These are phyloP conservation scores for Pyrus hybrid DNA, from an alignment of 331 rosid genomes.

Conservation along the genomic window DNA sequence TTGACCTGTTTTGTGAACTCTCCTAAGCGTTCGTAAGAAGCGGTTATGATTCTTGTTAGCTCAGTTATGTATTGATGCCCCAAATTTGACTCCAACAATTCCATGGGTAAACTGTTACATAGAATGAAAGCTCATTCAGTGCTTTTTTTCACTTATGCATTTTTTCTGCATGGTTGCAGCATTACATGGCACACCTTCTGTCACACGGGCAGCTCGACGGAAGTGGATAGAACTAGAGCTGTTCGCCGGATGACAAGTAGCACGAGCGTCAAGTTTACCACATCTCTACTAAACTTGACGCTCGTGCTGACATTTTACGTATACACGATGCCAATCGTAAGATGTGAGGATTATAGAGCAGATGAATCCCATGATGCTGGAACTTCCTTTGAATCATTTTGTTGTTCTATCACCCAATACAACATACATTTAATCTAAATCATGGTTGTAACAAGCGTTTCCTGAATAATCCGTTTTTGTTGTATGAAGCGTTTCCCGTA, in stretches of 20 bases:
- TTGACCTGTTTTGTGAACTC: neutral
- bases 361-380: neutral
- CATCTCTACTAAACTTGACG: neutral
- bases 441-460: neutral
- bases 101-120: neutral
- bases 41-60: neutral
- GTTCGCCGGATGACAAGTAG: neutral
- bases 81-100: neutral
- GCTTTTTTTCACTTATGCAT: neutral
- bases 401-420: neutral
- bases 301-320: neutral
- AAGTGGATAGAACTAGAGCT: constrained; percentile 32
- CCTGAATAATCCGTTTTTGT: too few relatives aligned
- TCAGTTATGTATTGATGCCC: neutral
- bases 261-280: too few relatives aligned
- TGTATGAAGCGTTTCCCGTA: neutral
- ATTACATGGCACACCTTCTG: constrained; percentile 89
- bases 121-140: neutral
- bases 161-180: constrained; percentile 39
- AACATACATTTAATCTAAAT: too few relatives aligned
- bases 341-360: neutral
- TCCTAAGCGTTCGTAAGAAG: neutral
- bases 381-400: neutral
- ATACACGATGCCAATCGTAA: neutral
- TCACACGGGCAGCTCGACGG: constrained; percentile 88